phyloP scores from a whole-genome alignment of 1,284 basidiomycete genomes.

The Exobasidium cylindrosporum region DNA sequence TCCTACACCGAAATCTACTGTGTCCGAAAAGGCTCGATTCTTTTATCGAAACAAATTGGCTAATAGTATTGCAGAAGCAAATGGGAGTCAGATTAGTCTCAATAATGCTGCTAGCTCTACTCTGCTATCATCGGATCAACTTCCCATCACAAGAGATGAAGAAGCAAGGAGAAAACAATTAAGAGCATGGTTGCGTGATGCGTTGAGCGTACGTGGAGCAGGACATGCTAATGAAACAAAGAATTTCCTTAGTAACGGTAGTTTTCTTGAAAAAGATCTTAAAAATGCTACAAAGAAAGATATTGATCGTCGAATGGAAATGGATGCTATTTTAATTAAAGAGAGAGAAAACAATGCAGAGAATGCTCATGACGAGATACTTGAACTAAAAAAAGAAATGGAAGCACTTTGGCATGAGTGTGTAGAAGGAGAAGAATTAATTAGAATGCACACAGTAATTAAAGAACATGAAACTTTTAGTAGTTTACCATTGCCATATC shows the following conservation, averaged over 20 bases:
- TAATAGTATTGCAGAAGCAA: background rate
- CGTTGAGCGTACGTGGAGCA: conserved; percentile 46
- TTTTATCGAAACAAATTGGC: background rate
- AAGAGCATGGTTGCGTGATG: conserved; percentile 49
- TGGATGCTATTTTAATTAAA: conserved; percentile 39
- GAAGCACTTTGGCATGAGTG: conserved; percentile 49
- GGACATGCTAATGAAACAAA: conserved; percentile 43
- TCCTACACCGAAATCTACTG: background rate
- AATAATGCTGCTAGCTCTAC: background rate
- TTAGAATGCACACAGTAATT: conserved; percentile 42
- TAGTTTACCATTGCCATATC: conserved; percentile 42
- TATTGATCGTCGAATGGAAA: conserved; percentile 37
- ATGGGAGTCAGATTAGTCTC: background rate
- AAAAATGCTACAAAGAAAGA: conserved; percentile 33
- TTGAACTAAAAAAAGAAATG: conserved; percentile 42
- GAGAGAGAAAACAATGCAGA: conserved; percentile 43
- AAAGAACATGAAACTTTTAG: conserved; percentile 34
- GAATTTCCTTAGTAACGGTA: conserved; percentile 43
- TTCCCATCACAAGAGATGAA: conserved; percentile 24
- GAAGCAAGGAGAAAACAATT: conserved; percentile 46
- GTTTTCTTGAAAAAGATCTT: conserved; percentile 34
- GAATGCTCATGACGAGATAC: conserved; percentile 44
- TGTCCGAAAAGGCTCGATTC: background rate
- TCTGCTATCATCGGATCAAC: background rate
- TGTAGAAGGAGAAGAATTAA: conserved; percentile 48